These are phyloP conservation scores for Thamnidium elegans DNA, from an alignment of 192 early-diverging fungal genomes.

Conservation along the genomic window DNA sequence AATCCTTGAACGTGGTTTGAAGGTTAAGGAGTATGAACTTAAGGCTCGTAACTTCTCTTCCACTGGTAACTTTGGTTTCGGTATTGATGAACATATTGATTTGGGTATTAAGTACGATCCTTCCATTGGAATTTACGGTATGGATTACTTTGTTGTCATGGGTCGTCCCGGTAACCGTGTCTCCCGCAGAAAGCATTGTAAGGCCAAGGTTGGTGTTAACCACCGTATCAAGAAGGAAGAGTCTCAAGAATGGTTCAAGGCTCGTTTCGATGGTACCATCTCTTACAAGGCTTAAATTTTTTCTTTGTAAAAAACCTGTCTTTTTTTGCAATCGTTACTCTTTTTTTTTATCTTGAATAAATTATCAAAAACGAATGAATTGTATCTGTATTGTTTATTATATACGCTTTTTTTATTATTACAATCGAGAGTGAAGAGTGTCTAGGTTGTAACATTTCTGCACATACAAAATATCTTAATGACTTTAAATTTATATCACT, in stretches of 20 bases:
- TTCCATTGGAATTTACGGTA: constrained; percentile 92
- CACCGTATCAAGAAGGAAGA: constrained; percentile 95
- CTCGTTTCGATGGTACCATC: constrained; percentile 61
- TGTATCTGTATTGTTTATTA: neutral
- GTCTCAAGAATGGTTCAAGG: constrained; percentile 98
- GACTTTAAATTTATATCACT: too few species aligned
- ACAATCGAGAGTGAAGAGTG: too few species aligned
- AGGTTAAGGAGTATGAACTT: constrained; percentile 99
- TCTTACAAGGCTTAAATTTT: constrained; percentile 74
- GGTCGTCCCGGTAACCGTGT: constrained; percentile 96
- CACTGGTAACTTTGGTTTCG: constrained; percentile 99
- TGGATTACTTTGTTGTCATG: constrained; percentile 81
- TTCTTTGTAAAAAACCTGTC: neutral
- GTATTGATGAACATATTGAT: constrained; percentile 99
- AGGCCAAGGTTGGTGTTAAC: constrained; percentile 77
- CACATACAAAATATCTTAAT: too few species aligned
- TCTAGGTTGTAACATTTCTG: too few species aligned
- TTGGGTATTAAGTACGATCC: constrained; percentile 99
- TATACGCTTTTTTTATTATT: too few species aligned
- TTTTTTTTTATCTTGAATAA: too few species aligned
- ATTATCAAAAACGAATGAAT: too few species aligned
- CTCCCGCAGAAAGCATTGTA: constrained; percentile 85
- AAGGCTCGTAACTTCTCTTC: constrained; percentile 91
- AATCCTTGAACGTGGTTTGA: constrained; percentile 98
- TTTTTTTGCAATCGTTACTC: too few species aligned